A percentile compares a stretch with the other conserved stretches of the same genome.
These are phyloP conservation scores for Alternaria arbusti DNA, from an alignment of 2,329 filamentous ascomycete genomes.

Conservation along the genomic window DNA sequence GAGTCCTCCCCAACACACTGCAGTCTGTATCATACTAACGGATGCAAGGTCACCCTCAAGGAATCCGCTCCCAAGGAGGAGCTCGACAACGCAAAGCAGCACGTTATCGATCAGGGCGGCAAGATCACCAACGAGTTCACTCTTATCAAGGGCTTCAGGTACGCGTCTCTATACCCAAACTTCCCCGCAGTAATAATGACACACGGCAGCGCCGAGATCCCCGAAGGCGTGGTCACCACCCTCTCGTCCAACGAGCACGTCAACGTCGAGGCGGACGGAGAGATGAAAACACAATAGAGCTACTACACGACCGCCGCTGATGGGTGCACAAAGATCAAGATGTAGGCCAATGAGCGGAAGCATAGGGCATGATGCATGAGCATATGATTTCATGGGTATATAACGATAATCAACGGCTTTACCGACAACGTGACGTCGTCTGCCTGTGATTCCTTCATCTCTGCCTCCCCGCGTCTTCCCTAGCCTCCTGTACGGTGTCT, in stretches of 20 bases:
- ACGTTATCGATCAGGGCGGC: slow-evolving; percentile 77
- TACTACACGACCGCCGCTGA: slow-evolving; percentile 3
- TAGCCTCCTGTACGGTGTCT: slow-evolving; percentile 21
- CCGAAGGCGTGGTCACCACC: slow-evolving; percentile 68
- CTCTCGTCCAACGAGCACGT: slow-evolving; percentile 75
- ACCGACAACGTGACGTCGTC: not conserved
- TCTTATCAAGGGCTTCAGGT: slow-evolving; percentile 94
- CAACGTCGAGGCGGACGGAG: slow-evolving; percentile 77
- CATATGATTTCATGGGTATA: slow-evolving; percentile 6
- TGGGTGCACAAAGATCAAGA: slow-evolving; percentile 10
- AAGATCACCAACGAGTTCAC: slow-evolving; percentile 83
- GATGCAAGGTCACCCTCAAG: slow-evolving; percentile 78
- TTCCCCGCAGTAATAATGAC: slow-evolving; percentile 9
- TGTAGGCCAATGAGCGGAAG: not conserved
- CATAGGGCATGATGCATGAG: not conserved
- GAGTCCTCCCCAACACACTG: not conserved
- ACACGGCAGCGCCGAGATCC: slow-evolving; percentile 70
- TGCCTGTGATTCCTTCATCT: not conserved
- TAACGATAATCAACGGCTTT: slow-evolving; percentile 4
- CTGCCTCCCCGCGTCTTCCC: slow-evolving; percentile 3
- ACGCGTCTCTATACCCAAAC: slow-evolving; percentile 49
- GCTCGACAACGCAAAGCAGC: slow-evolving; percentile 79
- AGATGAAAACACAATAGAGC: slow-evolving; percentile 73
- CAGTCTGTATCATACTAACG: not conserved
- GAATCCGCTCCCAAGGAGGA: slow-evolving; percentile 69